Evolutionary conservation across 192 early-diverging fungal species (phyloP).

Genomic region (Backusella liffmaniae): DNA sequence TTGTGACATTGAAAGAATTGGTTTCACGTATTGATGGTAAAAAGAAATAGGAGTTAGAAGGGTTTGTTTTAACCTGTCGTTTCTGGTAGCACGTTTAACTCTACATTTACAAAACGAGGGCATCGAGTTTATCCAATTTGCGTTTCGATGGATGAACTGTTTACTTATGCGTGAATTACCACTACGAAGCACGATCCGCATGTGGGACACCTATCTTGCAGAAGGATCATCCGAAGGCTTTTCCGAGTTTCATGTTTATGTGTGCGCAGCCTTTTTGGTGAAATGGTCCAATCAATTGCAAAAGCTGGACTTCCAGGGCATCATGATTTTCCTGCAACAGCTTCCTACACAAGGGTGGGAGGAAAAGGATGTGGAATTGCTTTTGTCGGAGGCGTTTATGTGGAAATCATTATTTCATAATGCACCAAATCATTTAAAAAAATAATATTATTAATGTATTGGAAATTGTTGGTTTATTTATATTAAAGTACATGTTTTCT

Average conservation of each 20-base stretch:
- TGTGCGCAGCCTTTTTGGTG: conserved; percentile 96
- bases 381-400: conserved; percentile 96
- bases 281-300: conserved; percentile 89
- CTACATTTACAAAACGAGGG: conserved; percentile 83
- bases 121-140: conserved; percentile 98
- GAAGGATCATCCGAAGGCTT: conserved; percentile 85
- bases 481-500: not conserved
- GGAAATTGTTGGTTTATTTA: not conserved
- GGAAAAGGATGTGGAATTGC: conserved; percentile 89
- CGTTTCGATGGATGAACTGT: conserved; percentile 99
- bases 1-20: conserved; percentile 85
- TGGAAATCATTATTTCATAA: conserved; percentile 95
- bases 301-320: conserved; percentile 89
- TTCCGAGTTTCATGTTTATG: conserved; percentile 96
- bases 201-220: conserved; percentile 98
- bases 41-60: not conserved
- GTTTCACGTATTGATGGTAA: conserved; percentile 89
- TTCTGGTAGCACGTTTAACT: conserved; percentile 64
- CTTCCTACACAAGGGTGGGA: conserved; percentile 85
- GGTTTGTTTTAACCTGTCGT: not conserved
- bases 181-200: conserved; percentile 83
- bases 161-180: conserved; percentile 95
- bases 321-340: conserved; percentile 92
- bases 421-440: conserved; percentile 79
- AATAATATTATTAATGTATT: not conserved